Conservation (phyloP, 1,284 basidiomycete genomes). For the Tilletia setariae region DNA sequence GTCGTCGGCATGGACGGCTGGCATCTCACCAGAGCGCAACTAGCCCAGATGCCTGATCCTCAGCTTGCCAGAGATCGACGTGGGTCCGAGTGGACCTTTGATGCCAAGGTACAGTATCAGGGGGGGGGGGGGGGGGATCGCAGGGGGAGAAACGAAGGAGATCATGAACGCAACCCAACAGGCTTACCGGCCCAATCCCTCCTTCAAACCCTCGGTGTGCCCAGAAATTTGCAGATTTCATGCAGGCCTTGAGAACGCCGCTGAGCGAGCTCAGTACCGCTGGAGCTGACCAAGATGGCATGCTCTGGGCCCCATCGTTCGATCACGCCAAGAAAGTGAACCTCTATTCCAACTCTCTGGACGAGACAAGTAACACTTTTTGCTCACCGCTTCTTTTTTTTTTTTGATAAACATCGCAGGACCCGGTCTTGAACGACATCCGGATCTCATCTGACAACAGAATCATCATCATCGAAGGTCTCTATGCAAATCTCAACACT, state of each 20-base stretch:
- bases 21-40: slow-evolving; percentile 64
- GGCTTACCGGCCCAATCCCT: too few relatives aligned
- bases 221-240: not conserved
- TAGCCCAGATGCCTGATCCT: slow-evolving; percentile 65
- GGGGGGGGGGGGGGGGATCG: too few relatives aligned
- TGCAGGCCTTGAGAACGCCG: not conserved
- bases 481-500: slow-evolving; percentile 72
- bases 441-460: slow-evolving; percentile 66
- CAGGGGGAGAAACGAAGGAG: too few relatives aligned
- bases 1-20: slow-evolving; percentile 78
- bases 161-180: too few relatives aligned
- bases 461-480: slow-evolving; percentile 76
- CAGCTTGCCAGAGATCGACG: slow-evolving; percentile 39
- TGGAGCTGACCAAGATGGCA: not conserved
- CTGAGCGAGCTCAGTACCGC: not conserved
- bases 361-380: too few relatives aligned
- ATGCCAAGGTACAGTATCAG: slow-evolving; percentile 27
- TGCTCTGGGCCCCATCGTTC: slow-evolving; percentile 61
- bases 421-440: slow-evolving; percentile 58
- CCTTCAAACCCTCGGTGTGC: too few relatives aligned
- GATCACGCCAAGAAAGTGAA: slow-evolving; percentile 61
- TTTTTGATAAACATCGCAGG: slow-evolving; percentile 54
- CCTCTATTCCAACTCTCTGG: slow-evolving; percentile 59
- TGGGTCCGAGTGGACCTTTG: slow-evolving; percentile 51
- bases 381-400: too few relatives aligned